phyloP scores from a whole-genome alignment of 2,329 filamentous ascomycete species.

The Dactylellina leptospora region DNA sequence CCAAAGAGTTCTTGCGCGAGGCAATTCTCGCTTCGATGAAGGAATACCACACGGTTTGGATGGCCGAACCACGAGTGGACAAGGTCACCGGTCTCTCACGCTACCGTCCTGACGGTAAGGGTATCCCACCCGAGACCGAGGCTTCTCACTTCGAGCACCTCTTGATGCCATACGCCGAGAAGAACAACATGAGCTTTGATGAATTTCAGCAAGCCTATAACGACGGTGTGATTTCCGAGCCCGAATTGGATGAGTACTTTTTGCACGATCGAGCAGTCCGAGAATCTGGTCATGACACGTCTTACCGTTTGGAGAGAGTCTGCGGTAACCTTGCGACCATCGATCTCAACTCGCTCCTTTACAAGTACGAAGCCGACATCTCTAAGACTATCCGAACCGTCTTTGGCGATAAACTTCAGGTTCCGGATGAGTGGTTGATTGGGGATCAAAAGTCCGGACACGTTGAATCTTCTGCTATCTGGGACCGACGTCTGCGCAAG shows the following conservation, averaged over 20 bases:
- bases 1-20: conserved; percentile 79
- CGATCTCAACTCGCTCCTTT: conserved; percentile 91
- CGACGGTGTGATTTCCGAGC: conserved; percentile 75
- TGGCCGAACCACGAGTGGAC: conserved; percentile 78
- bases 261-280: conserved; percentile 93
- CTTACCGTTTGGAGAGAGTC: conserved; percentile 87
- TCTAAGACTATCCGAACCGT: conserved; percentile 82
- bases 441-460: conserved; percentile 72
- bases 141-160: conserved; percentile 86
- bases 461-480: conserved; percentile 81
- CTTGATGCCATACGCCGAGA: conserved; percentile 81
- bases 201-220: conserved; percentile 93
- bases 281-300: conserved; percentile 96
- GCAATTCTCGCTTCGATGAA: conserved; percentile 93
- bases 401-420: conserved; percentile 82
- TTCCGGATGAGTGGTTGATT: conserved; percentile 83
- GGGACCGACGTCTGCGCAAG: conserved; percentile 87
- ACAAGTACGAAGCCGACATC: conserved; percentile 97
- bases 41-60: conserved; percentile 93
- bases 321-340: conserved; percentile 91
- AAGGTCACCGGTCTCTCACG: conserved; percentile 79
- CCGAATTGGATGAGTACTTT: conserved; percentile 93
- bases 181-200: conserved; percentile 80
- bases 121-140: conserved; percentile 91
- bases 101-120: conserved; percentile 82